phyloP scores from a whole-genome alignment of 768 basidiomycete species.

The Rhodotorula diobovata region DNA sequence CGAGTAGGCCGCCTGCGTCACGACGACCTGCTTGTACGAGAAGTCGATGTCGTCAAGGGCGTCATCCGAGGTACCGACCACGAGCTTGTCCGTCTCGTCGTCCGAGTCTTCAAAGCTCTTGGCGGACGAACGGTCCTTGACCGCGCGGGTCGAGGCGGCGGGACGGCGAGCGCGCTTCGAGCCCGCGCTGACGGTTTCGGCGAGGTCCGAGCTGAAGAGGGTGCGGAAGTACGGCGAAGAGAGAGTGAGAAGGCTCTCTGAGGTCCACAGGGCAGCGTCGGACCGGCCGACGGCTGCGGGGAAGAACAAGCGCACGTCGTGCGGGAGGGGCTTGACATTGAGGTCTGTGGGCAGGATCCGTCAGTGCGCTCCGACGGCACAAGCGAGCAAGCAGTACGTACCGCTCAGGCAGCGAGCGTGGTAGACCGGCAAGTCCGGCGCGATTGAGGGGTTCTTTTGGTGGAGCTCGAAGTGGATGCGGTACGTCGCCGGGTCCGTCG shows the following conservation, averaged over 20 bases:
- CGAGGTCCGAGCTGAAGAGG: constrained; percentile 1
- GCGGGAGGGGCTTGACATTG: not conserved
- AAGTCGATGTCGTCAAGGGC: not conserved
- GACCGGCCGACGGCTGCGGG: not conserved
- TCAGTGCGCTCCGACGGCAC: no score
- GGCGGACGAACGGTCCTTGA: not conserved
- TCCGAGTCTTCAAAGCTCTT: constrained; percentile 28
- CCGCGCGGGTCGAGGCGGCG: not conserved
- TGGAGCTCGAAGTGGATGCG: no score
- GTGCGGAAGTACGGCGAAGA: not conserved
- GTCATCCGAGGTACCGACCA: not conserved
- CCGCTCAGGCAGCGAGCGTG: no score
- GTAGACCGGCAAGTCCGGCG: no score
- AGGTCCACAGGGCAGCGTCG: not conserved
- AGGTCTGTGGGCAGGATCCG: not conserved
- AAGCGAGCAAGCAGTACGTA: no score
- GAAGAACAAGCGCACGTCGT: constrained; percentile 10
- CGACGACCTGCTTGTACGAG: not conserved
- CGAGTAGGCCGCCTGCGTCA: not conserved
- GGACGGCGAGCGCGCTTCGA: not conserved
- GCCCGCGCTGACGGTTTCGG: not conserved
- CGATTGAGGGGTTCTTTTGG: no score
- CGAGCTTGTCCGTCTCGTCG: constrained; percentile 3
- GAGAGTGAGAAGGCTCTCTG: not conserved
- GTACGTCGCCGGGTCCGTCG: no score